Evolutionary conservation across 306 rosid genomes (phyloP).

Genomic region (Ziziphus jujuba): DNA sequence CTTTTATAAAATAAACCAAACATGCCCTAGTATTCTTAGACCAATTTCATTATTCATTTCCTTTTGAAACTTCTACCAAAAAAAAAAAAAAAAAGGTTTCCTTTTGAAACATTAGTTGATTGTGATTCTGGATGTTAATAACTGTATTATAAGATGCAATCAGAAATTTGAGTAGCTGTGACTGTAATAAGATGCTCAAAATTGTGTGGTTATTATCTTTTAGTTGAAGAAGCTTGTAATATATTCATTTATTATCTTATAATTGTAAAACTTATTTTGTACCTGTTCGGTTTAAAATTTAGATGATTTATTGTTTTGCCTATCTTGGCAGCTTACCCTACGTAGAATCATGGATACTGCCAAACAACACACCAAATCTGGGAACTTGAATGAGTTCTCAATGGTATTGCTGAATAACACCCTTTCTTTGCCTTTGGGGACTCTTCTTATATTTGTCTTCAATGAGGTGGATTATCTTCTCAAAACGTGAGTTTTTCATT

Average conservation of each 20-base stretch:
- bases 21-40: no score
- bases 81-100: no score
- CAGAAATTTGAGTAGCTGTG: no score
- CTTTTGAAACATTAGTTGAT: no score
- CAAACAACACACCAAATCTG: constrained; percentile 81
- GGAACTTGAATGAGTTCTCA: constrained; percentile 89
- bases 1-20: no score
- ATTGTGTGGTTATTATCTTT: no score
- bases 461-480: constrained; percentile 89
- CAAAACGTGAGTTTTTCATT: constrained; percentile 62
- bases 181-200: no score
- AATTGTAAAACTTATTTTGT: neutral
- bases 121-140: no score
- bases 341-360: constrained; percentile 96
- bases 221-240: neutral
- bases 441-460: constrained; percentile 67
- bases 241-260: neutral
- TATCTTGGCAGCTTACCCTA: constrained; percentile 70
- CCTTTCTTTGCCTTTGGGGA: constrained; percentile 91
- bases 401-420: constrained; percentile 96
- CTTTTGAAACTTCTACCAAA: no score
- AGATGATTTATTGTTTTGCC: constrained; percentile 17
- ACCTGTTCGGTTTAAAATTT: neutral
- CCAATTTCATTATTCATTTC: no score
- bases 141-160: no score